Evolutionary conservation across 495 filamentous ascomycete species (phyloP).

Genomic region (Diplogelasinospora grovesii): DNA sequence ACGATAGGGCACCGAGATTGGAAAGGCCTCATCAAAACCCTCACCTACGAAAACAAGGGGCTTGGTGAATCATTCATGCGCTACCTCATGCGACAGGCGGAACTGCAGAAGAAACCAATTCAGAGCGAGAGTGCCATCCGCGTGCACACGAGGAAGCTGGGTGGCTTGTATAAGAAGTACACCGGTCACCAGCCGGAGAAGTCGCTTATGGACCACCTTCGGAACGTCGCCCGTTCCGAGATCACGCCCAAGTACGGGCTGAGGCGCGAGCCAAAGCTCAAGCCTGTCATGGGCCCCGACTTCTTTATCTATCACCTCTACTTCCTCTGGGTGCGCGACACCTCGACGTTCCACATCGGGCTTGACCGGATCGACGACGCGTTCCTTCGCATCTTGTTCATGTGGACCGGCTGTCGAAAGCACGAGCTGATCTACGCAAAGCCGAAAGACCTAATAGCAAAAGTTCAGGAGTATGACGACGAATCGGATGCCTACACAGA

Average conservation of each 20-base stretch:
- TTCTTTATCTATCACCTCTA: slow-evolving; percentile 11
- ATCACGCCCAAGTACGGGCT: slow-evolving; percentile 7
- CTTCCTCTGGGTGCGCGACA: slow-evolving; percentile 12
- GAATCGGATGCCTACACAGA: slow-evolving; percentile 13
- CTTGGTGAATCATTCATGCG: slow-evolving; percentile 13
- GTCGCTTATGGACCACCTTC: slow-evolving; percentile 12
- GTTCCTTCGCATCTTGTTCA: slow-evolving; percentile 10
- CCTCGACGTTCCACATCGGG: slow-evolving; percentile 7
- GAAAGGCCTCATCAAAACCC: slow-evolving; percentile 9
- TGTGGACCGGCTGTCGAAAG: slow-evolving; percentile 12
- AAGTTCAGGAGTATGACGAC: slow-evolving; percentile 4
- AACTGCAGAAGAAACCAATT: slow-evolving; percentile 7
- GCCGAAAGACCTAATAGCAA: slow-evolving; percentile 2
- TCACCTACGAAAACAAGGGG: slow-evolving; percentile 14
- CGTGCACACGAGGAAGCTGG: slow-evolving; percentile 10
- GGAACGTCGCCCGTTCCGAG: slow-evolving; percentile 1
- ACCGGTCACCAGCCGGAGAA: slow-evolving; percentile 2
- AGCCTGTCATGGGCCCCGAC: slow-evolving; percentile 13
- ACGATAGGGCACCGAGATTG: slow-evolving; percentile 3
- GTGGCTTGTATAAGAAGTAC: slow-evolving; percentile 13
- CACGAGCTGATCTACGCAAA: slow-evolving; percentile 15
- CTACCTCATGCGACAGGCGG: slow-evolving; percentile 12
- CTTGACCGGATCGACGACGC: slow-evolving; percentile 14
- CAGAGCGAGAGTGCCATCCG: slow-evolving; percentile 9
- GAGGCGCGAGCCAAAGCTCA: slow-evolving; percentile 12